These are phyloP conservation scores for Plasmodium ovale DNA, from an alignment of 169 alveolate species.

Conservation along the genomic window DNA sequence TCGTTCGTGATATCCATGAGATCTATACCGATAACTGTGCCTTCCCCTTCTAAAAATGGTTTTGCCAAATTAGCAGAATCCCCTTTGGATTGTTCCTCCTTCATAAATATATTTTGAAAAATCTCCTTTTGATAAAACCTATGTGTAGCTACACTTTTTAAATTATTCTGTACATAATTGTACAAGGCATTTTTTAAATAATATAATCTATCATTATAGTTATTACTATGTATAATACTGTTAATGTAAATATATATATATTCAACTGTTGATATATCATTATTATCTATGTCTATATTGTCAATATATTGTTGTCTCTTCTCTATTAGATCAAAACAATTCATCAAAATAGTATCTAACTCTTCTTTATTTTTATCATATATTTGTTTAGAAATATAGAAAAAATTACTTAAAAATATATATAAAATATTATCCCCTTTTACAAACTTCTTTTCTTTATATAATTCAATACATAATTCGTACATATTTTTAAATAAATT, in stretches of 20 bases:
- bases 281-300: constrained; percentile 66
- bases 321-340: constrained; percentile 60
- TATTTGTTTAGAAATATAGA: constrained; percentile 65
- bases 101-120: constrained; percentile 70
- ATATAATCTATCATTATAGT: constrained; percentile 70
- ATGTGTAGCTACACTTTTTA: constrained; percentile 75
- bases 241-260: constrained; percentile 63
- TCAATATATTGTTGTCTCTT: constrained; percentile 61
- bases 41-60: neutral
- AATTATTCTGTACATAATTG: constrained; percentile 57
- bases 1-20: no score
- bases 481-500: constrained; percentile 48
- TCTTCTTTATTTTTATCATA: constrained; percentile 55
- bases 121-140: constrained; percentile 71
- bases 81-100: constrained; percentile 14
- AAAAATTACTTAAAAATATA: constrained; percentile 72
- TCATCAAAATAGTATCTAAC: constrained; percentile 37
- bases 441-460: constrained; percentile 55
- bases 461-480: constrained; percentile 47
- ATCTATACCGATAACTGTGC: neutral
- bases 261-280: constrained; percentile 54
- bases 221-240: constrained; percentile 74
- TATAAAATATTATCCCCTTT: constrained; percentile 67
- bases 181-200: constrained; percentile 55
- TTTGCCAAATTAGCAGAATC: neutral